These are phyloP conservation scores for Trifolium subterraneum DNA, from an alignment of 306 rosid genomes.

Conservation along the genomic window DNA sequence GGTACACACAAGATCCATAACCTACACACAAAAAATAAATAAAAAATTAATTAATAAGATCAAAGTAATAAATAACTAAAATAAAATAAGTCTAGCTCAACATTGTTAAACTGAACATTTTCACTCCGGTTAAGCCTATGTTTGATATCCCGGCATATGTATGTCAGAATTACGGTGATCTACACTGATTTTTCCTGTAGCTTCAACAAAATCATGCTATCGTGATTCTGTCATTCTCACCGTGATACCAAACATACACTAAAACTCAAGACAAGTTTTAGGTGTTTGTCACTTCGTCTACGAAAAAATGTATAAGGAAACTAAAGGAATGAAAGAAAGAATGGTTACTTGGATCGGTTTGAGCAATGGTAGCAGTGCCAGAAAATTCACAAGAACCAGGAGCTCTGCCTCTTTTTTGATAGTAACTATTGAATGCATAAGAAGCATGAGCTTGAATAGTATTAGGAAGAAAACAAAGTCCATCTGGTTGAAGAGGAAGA, in stretches of 20 bases:
- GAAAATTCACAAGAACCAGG: constrained; percentile 84
- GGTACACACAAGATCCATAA: constrained; percentile 97
- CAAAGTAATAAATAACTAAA: background rate
- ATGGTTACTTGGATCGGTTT: constrained; percentile 74
- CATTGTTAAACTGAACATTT: no score
- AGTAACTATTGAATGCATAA: constrained; percentile 86
- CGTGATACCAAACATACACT: no score
- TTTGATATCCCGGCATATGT: no score
- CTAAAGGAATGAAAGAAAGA: background rate
- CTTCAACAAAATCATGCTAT: no score
- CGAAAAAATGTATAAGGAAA: background rate
- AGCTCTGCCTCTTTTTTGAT: constrained; percentile 60
- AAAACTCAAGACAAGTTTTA: no score
- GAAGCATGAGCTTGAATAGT: constrained; percentile 94
- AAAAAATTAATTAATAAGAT: background rate
- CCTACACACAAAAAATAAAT: constrained; percentile 49
- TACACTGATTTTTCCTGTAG: no score
- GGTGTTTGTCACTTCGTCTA: no score
- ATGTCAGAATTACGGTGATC: no score
- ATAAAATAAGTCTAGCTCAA: background rate
- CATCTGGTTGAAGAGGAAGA: constrained; percentile 58
- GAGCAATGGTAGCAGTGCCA: constrained; percentile 81
- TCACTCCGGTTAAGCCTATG: no score
- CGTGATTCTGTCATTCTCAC: no score
- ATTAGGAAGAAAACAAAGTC: constrained; percentile 85